These are phyloP conservation scores for Lentinula lateritia DNA, from an alignment of 768 basidiomycete species.

Conservation along the genomic window DNA sequence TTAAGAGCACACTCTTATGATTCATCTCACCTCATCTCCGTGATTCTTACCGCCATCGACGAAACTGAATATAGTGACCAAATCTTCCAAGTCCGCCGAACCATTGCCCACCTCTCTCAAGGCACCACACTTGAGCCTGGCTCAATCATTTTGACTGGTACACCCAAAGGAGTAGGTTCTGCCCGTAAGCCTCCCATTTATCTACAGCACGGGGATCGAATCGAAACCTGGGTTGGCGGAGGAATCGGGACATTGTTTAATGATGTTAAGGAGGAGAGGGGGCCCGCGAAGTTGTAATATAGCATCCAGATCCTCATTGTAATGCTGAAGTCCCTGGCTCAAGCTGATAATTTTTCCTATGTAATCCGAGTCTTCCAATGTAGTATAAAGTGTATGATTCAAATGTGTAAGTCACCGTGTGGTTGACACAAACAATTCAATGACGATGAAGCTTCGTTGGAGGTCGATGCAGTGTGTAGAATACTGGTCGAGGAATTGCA, in stretches of 20 bases:
- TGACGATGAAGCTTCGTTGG: no score
- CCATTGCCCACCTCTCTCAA: conserved; percentile 77
- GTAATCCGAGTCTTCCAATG: no score
- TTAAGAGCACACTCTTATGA: not conserved
- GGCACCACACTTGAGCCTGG: conserved; percentile 81
- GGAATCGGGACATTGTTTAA: conserved; percentile 81
- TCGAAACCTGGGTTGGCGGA: conserved; percentile 60
- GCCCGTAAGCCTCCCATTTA: conserved; percentile 64
- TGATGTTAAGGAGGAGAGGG: conserved; percentile 65
- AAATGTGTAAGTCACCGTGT: no score
- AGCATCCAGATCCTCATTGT: not conserved
- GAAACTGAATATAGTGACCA: conserved; percentile 48
- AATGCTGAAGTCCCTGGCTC: no score
- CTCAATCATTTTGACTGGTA: conserved; percentile 78
- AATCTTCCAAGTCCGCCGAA: conserved; percentile 75
- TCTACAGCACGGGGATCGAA: conserved; percentile 69
- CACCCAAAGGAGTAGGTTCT: conserved; percentile 80
- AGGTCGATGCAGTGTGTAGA: no score
- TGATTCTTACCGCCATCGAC: no score
- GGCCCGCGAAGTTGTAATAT: not conserved
- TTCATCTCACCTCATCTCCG: not conserved
- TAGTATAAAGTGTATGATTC: no score
- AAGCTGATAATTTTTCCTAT: no score
- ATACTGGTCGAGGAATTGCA: no score
- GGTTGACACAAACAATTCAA: no score